Percentiles rank a stretch among this genome's conserved stretches.
phyloP scores from a whole-genome alignment of 1,284 basidiomycete species.

The Cutaneotrichosporon cavernicola region DNA sequence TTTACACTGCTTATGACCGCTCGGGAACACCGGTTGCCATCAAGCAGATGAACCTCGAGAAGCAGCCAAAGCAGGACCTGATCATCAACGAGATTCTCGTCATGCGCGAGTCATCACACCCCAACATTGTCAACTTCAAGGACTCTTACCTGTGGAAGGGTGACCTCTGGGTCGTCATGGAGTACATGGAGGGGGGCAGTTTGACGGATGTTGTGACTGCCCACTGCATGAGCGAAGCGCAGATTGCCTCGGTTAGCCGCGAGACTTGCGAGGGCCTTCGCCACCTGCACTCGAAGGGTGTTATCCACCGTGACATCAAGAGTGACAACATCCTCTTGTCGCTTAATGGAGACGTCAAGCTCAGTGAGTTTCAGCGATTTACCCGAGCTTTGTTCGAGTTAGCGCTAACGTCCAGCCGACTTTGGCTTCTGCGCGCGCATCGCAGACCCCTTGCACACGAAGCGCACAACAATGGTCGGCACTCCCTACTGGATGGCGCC shows the following conservation, averaged over 20 bases:
- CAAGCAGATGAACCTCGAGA: conserved; percentile 99
- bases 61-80: conserved; percentile 98
- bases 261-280: conserved; percentile 88
- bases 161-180: conserved; percentile 99
- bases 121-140: conserved; percentile 99
- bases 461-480: conserved; percentile 99
- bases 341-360: conserved; percentile 91
- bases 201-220: conserved; percentile 96
- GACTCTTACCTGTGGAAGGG: conserved; percentile 97
- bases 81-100: conserved; percentile 99
- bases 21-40: conserved; percentile 93
- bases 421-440: conserved; percentile 99
- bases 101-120: conserved; percentile 93
- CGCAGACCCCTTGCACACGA: conserved; percentile 81
- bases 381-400: not conserved
- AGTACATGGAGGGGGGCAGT: conserved; percentile 94
- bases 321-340: conserved; percentile 92
- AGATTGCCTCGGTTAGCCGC: conserved; percentile 88
- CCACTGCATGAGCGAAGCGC: conserved; percentile 87
- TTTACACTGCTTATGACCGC: conserved; percentile 97
- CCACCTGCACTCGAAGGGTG: conserved; percentile 88
- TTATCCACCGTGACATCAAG: conserved; percentile 98
- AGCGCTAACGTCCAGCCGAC: conserved; percentile 65
- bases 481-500: conserved; percentile 99
- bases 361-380: conserved; percentile 66